Conservation (phyloP, 2,329 filamentous ascomycete species). For the Aspergillus sp. region DNA sequence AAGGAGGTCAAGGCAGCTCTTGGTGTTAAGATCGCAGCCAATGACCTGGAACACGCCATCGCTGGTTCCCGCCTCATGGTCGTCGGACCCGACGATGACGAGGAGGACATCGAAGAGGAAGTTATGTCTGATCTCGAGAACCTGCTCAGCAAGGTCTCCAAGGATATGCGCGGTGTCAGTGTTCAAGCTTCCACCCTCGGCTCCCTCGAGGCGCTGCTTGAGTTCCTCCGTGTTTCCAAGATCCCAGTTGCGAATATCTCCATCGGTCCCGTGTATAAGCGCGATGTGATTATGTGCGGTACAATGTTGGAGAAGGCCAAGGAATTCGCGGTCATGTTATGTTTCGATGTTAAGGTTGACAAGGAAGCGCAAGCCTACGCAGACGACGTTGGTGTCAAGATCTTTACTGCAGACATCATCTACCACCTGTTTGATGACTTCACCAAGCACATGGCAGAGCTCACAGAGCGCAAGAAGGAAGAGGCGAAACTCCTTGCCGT, state of each 20-base stretch:
- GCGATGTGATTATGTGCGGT: conserved; percentile 90
- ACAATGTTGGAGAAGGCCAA: conserved; percentile 95
- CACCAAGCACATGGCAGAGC: conserved; percentile 86
- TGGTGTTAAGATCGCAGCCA: conserved; percentile 98
- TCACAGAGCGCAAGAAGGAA: conserved; percentile 90
- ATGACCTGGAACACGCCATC: conserved; percentile 92
- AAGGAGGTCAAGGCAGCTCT: conserved; percentile 98
- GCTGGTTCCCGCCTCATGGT: conserved; percentile 93
- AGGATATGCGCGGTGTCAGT: conserved; percentile 88
- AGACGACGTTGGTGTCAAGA: conserved; percentile 91
- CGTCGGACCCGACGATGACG: conserved; percentile 91
- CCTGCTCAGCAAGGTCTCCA: conserved; percentile 87
- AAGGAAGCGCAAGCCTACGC: conserved; percentile 91
- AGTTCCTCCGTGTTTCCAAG: conserved; percentile 94
- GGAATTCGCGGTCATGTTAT: conserved; percentile 98
- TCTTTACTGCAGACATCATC: conserved; percentile 98
- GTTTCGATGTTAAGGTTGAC: conserved; percentile 99
- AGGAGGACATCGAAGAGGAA: conserved; percentile 94
- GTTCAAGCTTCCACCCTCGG: conserved; percentile 97
- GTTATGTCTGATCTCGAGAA: conserved; percentile 93
- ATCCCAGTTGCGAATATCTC: conserved; percentile 97
- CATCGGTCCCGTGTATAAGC: conserved; percentile 96
- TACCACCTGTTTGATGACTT: conserved; percentile 98
- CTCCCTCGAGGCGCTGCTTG: conserved; percentile 90
- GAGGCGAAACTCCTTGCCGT: conserved; percentile 93